Percentiles rank a stretch among this genome's conserved stretches.
These are phyloP conservation scores for Diplodia seriata DNA, from an alignment of 2,329 filamentous ascomycete genomes.

Conservation along the genomic window DNA sequence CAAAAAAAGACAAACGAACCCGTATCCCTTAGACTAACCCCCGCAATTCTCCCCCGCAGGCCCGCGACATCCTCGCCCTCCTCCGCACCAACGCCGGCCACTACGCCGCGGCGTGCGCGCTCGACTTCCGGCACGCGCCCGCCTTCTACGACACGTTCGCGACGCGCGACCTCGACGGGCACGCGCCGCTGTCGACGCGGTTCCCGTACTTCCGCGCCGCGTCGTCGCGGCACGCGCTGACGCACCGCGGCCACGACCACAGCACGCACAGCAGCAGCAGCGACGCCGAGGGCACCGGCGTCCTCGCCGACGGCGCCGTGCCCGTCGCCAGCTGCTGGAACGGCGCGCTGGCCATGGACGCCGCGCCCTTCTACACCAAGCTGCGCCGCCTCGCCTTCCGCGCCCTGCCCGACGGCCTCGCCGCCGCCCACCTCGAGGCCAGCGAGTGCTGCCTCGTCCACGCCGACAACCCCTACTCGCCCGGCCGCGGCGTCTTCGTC, in stretches of 20 bases:
- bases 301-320: slow-evolving; percentile 50
- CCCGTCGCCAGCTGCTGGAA: slow-evolving; percentile 74
- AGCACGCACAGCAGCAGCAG: no score
- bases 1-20: no score
- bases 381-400: slow-evolving; percentile 59
- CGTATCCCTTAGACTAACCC: neutral
- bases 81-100: slow-evolving; percentile 64
- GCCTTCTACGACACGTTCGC: slow-evolving; percentile 70
- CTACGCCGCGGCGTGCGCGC: slow-evolving; percentile 68
- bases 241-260: slow-evolving; percentile 54
- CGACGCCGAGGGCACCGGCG: neutral
- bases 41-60: slow-evolving; percentile 44
- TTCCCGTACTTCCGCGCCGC: slow-evolving; percentile 66
- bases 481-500: slow-evolving; percentile 64
- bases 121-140: slow-evolving; percentile 64
- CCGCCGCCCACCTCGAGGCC: slow-evolving; percentile 69
- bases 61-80: slow-evolving; percentile 62
- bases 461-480: slow-evolving; percentile 69
- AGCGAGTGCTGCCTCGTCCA: slow-evolving; percentile 82
- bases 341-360: slow-evolving; percentile 64
- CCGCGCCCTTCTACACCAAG: slow-evolving; percentile 59
- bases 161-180: slow-evolving; percentile 60
- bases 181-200: slow-evolving; percentile 59
- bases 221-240: slow-evolving; percentile 61
- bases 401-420: slow-evolving; percentile 67